Evolutionary conservation across 495 filamentous ascomycete genomes (phyloP), one percentile per base, ranked within the genome.

Genomic region (Aspergillus mulundensis): DNA sequence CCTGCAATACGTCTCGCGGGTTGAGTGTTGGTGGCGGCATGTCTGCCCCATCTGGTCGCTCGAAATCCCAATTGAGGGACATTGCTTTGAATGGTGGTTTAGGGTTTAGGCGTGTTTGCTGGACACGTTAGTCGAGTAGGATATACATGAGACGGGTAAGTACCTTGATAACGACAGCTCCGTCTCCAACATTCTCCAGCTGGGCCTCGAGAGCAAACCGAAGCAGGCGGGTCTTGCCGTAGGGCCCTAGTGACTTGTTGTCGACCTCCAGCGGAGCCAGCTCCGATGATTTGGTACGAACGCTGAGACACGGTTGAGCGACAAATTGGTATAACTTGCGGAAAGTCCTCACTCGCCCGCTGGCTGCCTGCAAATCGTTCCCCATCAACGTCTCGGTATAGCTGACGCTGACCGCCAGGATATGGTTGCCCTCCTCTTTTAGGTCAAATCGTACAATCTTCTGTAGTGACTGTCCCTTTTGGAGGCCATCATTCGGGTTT

Each of bases 321-420:
- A 92, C 85, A 65, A 98, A 98, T 70, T 97, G 95, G 68, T 98
- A 98, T 57, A 98, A 71, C 70, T 98, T 98, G 59, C 93, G 77
- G 67, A 97, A 98, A 12, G 89, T 96, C 57, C 95, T 77, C 21
- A 87, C 84, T 38, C 90, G 80, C 30, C 86, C 88, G 51, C 81
- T 82, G 21, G 82, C 83, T 25, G 83, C 81, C 38, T 81, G 82
- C 1, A 78, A 77, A 54, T 87, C 81, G 52, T 69, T 62, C 44
- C 69, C 72, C 41, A 79, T 69, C 47, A 69, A 56, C 11, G 78
- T 84, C 65, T 87, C 84, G 30, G 86, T 90, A 70, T 98, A 98
- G 47, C 87, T 91, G 32, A 98, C 86, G 50, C 90, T 97, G 36
- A 97, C 94, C n/a, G 88, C 90, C 5, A 98, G 77, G 14, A 95